A percentile compares a stretch with the other conserved stretches of the same genome.
These are phyloP conservation scores for Starmerella scarabaei DNA, from an alignment of 805 yeast species.

Conservation along the genomic window DNA sequence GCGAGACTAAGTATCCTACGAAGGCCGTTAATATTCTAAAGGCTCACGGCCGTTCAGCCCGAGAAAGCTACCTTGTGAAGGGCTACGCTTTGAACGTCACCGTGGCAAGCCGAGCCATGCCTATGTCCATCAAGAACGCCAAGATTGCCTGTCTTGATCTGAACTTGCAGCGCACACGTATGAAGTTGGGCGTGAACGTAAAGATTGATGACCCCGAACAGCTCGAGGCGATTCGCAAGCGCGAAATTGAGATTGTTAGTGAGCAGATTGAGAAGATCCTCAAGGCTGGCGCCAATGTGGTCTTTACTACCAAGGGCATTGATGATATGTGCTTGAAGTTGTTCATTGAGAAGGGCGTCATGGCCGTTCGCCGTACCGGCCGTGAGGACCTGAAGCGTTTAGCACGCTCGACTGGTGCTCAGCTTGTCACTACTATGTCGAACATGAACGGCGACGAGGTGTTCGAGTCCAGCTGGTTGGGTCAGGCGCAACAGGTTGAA, in stretches of 20 bases:
- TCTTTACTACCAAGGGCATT: conserved; percentile 85
- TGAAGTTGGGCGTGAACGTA: conserved; percentile 97
- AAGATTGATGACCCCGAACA: conserved; percentile 96
- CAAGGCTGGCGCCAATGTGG: conserved; percentile 83
- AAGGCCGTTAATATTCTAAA: conserved; percentile 92
- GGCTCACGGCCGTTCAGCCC: conserved; percentile 90
- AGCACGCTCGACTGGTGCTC: conserved; percentile 97
- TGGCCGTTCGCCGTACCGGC: conserved; percentile 95
- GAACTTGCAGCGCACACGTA: conserved; percentile 86
- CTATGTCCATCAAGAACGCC: conserved; percentile 43
- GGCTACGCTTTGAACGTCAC: conserved; percentile 97
- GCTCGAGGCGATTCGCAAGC: conserved; percentile 77
- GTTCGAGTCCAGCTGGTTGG: conserved; percentile 71
- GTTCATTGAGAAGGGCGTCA: conserved; percentile 79
- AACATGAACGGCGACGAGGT: conserved; percentile 94
- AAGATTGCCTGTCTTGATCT: conserved; percentile 81
- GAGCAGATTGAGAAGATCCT: conserved; percentile 74
- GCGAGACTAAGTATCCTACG: conserved; percentile 68
- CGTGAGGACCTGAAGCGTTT: conserved; percentile 93
- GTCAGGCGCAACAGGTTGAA: conserved; percentile 77
- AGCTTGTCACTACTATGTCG: conserved; percentile 71
- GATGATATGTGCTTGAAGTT: conserved; percentile 86
- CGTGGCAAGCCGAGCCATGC: conserved; percentile 95
- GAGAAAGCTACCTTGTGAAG: conserved; percentile 71
- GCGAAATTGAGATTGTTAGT: conserved; percentile 74